Base-by-base conservation (phyloP, 2,329 filamentous ascomycete species). In the Drechslerella dactyloides region DNA sequence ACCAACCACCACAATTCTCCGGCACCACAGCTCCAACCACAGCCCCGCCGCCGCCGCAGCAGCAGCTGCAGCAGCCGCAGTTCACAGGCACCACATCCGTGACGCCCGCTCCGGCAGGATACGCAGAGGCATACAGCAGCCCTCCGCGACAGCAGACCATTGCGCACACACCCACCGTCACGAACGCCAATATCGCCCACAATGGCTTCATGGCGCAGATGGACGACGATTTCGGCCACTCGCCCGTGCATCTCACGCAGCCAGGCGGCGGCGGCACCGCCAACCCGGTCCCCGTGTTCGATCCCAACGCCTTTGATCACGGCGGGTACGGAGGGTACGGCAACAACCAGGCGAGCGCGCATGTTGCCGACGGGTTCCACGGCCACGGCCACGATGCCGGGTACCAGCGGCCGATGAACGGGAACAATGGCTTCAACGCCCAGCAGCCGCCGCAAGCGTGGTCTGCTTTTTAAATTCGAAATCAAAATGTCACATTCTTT, bases 161-260 rank as follows among this genome's bases (percentile, higher is more conserved):
- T n/a, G n/a, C 52, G 46, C 15, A 33, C 37, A n/a, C 46, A 33
- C 10, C 30, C 59, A 4, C 50, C 33, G 24, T 42, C 51, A 13
- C 59, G 46, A 27, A 37, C 23, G 10, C 57, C 46, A 37, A 56
- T 35, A n/a, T 24, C 4, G 11, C 53, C 37, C 52, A 15, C 17
- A 51, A 44, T 10, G 68, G 59, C 5, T 72, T 72, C 24, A 54
- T 72, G 33, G 68, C 68, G 8, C 68, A 72, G 55, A 72, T 72
- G 68, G 68, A 72, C 19, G 60, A 72, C 17, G 68, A 72, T n/a
- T 65, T 55, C 30, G 68, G 68, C 6, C 68, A 72, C 46, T 65
- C 60, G 13, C 68, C 68, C 1, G 60, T 65, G n/a, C 68, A 65
- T 30, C 60, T 65, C 17, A 61, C 68, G 5, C 21, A 65, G n/a